These are phyloP conservation scores for Eimeria sp. DNA, from an alignment of 169 alveolate genomes.

Conservation along the genomic window DNA sequence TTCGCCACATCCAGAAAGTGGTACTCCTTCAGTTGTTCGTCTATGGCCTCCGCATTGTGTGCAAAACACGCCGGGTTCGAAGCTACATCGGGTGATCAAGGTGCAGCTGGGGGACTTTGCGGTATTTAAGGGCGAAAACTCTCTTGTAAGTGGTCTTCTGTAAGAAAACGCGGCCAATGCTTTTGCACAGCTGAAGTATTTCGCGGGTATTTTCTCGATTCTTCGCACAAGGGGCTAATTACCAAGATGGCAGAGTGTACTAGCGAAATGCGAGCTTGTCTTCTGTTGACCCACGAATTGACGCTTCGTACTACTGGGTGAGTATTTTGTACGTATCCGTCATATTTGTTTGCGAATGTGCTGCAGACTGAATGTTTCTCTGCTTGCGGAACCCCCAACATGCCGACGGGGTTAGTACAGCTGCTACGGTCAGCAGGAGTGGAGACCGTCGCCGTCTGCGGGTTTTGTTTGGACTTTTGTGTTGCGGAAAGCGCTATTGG, in stretches of 20 bases:
- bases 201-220: no score
- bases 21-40: not conserved
- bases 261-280: not conserved
- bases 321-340: not conserved
- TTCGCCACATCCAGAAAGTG: not conserved
- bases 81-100: slow-evolving; percentile 33
- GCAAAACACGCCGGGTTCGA: slow-evolving; percentile 72
- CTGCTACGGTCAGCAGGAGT: slow-evolving; percentile 28
- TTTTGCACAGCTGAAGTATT: not conserved
- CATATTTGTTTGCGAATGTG: not conserved
- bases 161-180: not conserved
- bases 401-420: slow-evolving; percentile 24
- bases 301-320: not conserved
- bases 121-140: slow-evolving; percentile 35
- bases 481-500: slow-evolving; percentile 67
- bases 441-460: slow-evolving; percentile 49
- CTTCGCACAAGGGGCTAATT: not conserved
- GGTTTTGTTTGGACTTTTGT: slow-evolving; percentile 71
- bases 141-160: slow-evolving; percentile 1
- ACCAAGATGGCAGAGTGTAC: not conserved
- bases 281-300: not conserved
- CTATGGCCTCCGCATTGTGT: slow-evolving; percentile 81
- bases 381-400: slow-evolving; percentile 34
- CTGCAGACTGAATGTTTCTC: slow-evolving; percentile 72
- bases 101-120: slow-evolving; percentile 27